Percentiles rank a stretch among this genome's conserved stretches.
These are phyloP conservation scores for Phoenix dactylifera DNA, from an alignment of 176 grass and related monocot species.

Conservation along the genomic window DNA sequence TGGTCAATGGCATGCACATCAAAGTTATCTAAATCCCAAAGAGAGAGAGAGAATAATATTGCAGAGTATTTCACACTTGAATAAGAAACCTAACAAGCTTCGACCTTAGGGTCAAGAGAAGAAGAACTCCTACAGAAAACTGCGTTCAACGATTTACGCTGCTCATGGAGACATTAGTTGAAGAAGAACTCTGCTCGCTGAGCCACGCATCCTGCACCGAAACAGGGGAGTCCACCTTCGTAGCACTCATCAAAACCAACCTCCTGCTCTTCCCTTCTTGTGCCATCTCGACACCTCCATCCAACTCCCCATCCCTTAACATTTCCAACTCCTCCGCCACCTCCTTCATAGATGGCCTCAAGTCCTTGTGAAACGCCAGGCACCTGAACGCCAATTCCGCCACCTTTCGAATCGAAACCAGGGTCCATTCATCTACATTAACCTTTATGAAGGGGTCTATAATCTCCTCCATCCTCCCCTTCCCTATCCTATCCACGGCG, in stretches of 20 bases:
- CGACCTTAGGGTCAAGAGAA: no score
- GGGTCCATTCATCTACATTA: slow-evolving; percentile 31
- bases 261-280: background rate
- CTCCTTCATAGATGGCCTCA: slow-evolving; percentile 71
- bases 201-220: slow-evolving; percentile 61
- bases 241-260: background rate
- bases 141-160: no score
- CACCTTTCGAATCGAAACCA: slow-evolving; percentile 46
- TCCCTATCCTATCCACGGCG: slow-evolving; percentile 53
- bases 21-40: no score
- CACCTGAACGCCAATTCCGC: slow-evolving; percentile 85
- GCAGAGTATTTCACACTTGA: no score
- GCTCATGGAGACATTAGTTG: slow-evolving; percentile 42
- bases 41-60: no score
- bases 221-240: slow-evolving; percentile 41
- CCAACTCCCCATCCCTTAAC: slow-evolving; percentile 28
- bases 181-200: slow-evolving; percentile 57
- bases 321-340: slow-evolving; percentile 45
- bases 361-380: slow-evolving; percentile 75
- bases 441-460: slow-evolving; percentile 44
- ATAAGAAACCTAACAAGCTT: no score
- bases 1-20: no score
- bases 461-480: slow-evolving; percentile 51
- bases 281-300: background rate
- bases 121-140: no score